Evolutionary conservation across 2,329 filamentous ascomycete genomes (phyloP).

Genomic region (Bimuria novae-zelandiae): DNA sequence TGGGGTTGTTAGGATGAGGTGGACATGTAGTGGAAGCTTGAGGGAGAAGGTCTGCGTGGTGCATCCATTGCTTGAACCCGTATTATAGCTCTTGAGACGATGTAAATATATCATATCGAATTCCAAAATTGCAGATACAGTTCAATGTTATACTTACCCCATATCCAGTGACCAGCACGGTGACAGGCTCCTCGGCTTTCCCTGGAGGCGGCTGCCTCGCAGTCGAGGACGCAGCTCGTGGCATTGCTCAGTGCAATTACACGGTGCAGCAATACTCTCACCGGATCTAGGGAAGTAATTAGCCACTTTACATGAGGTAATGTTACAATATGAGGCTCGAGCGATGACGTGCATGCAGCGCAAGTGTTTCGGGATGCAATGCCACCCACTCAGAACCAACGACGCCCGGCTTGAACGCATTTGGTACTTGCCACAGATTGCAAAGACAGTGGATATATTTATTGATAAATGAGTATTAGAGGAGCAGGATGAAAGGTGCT

Average conservation of each 20-base stretch:
- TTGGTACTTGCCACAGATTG: background rate
- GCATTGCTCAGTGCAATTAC: constrained; percentile 14
- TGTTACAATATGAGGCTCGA: no score
- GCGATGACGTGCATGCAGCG: background rate
- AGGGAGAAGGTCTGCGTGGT: no score
- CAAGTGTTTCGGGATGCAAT: background rate
- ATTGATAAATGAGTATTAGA: no score
- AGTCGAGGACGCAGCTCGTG: constrained; percentile 24
- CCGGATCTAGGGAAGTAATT: background rate
- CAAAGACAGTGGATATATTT: background rate
- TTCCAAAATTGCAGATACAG: background rate
- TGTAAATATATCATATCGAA: background rate
- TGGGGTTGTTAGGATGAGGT: constrained; percentile 18
- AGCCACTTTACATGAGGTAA: background rate
- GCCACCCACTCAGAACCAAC: background rate
- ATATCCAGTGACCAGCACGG: constrained; percentile 44
- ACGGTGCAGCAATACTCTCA: background rate
- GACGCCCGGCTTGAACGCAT: background rate
- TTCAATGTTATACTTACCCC: constrained; percentile 31
- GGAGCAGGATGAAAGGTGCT: no score
- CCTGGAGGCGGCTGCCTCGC: constrained; percentile 35
- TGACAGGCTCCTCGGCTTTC: constrained; percentile 38
- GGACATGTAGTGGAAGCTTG: background rate
- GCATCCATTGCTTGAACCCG: background rate
- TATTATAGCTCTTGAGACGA: background rate